Conservation (phyloP, 2,329 filamentous ascomycete genomes). For the Sclerotiophoma versabilis region DNA sequence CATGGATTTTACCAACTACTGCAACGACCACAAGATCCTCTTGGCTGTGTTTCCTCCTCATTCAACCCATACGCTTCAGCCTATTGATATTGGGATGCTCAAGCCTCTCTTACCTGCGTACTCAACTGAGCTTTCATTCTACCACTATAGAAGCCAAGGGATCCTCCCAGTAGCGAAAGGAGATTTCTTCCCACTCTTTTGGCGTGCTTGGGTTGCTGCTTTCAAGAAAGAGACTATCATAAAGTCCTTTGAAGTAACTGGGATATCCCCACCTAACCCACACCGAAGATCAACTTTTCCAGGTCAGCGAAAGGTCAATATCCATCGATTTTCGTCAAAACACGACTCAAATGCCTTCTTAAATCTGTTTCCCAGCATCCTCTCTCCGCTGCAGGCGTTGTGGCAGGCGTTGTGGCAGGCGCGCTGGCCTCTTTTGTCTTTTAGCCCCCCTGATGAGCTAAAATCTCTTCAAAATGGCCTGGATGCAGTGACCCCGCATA, state of each 20-base stretch:
- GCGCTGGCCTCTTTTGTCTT: too few relatives aligned
- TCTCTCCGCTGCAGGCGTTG: too few relatives aligned
- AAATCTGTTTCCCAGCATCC: too few relatives aligned
- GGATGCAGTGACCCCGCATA: too few relatives aligned
- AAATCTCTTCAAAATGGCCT: too few relatives aligned
- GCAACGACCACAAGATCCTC: not conserved
- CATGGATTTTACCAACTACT: not conserved
- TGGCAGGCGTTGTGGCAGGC: too few relatives aligned
- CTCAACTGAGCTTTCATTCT: not conserved
- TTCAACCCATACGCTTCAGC: not conserved
- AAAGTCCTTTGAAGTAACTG: not conserved
- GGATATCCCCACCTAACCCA: not conserved
- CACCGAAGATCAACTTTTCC: too few relatives aligned
- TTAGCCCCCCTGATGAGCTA: too few relatives aligned
- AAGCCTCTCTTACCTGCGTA: not conserved
- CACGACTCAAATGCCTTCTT: too few relatives aligned
- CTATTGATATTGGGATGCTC: not conserved
- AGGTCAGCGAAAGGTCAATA: too few relatives aligned
- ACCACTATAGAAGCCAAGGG: not conserved
- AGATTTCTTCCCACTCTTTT: not conserved
- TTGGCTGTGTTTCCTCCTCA: not conserved
- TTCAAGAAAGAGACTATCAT: not conserved
- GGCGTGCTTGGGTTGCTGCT: not conserved
- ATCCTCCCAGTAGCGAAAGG: not conserved
- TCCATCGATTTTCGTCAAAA: too few relatives aligned